Conservation (phyloP, 345 rosid species). For the Adansonia digitata region DNA sequence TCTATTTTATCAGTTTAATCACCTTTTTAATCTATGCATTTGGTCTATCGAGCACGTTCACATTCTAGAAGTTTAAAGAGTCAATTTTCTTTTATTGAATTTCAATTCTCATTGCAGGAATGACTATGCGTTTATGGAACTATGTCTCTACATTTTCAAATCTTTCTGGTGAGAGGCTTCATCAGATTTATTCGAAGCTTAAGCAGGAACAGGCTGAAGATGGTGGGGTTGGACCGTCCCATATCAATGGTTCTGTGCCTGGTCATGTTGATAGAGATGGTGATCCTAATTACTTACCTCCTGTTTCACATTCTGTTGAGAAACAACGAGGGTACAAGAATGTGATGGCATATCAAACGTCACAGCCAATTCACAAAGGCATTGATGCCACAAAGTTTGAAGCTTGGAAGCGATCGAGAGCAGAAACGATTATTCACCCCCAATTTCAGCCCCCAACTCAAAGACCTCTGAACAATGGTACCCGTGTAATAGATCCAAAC, state of each 20-base stretch:
- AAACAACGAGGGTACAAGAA: conserved; percentile 56
- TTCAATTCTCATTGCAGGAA: conserved; percentile 46
- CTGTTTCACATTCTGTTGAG: conserved; percentile 35
- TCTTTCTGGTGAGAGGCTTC: conserved; percentile 81
- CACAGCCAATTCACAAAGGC: conserved; percentile 51
- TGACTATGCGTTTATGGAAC: conserved; percentile 85
- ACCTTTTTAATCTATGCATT: background rate
- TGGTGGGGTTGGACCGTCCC: conserved; percentile 68
- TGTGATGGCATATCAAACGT: conserved; percentile 34
- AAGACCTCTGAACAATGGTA: conserved; percentile 36
- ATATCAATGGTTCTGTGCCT: conserved; percentile 46
- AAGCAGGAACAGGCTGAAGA: conserved; percentile 75
- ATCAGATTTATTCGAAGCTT: conserved; percentile 87
- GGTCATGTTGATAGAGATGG: conserved; percentile 34
- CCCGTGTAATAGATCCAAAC: conserved; percentile 49
- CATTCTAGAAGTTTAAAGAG: background rate
- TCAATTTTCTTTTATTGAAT: background rate
- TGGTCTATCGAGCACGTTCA: background rate
- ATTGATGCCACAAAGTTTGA: conserved; percentile 68
- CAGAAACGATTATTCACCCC: conserved; percentile 42
- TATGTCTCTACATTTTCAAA: conserved; percentile 96
- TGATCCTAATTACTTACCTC: conserved; percentile 39
- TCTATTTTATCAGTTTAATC: background rate
- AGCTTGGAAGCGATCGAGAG: conserved; percentile 89
- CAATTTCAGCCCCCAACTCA: conserved; percentile 42